Conservation (phyloP, 345 rosid species). For the Cardamine resedifolia region DNA sequence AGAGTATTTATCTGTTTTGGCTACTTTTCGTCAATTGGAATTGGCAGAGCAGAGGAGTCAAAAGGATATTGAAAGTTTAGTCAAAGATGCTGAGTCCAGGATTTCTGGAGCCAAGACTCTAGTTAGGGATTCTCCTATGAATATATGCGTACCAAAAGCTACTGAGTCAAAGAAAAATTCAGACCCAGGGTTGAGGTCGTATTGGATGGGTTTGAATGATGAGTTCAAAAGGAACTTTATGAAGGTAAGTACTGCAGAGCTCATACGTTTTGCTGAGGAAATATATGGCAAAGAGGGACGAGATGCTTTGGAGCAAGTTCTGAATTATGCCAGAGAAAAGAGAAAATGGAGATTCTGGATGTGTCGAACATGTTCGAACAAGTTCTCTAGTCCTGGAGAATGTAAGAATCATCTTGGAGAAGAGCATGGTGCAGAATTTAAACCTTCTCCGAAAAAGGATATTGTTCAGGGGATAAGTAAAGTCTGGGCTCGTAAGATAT, state of each 20-base stretch:
- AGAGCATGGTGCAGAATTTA: background rate
- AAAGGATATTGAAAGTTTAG: background rate
- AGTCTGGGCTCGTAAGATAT: background rate
- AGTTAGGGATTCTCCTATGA: background rate
- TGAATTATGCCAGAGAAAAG: background rate
- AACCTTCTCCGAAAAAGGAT: background rate
- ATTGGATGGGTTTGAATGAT: constrained; percentile 9
- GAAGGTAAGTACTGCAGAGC: background rate
- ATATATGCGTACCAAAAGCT: background rate
- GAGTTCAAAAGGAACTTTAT: constrained; percentile 6
- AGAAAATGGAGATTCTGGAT: constrained; percentile 18
- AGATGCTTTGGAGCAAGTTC: background rate
- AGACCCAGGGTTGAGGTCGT: background rate
- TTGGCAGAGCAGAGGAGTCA: background rate
- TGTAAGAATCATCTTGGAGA: constrained; percentile 13
- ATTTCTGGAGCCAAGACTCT: background rate
- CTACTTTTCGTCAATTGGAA: background rate
- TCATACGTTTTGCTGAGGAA: background rate
- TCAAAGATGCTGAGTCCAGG: constrained; percentile 10
- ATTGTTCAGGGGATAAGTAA: background rate
- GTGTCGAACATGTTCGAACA: constrained; percentile 11
- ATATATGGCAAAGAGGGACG: constrained; percentile 2
- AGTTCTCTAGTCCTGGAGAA: background rate
- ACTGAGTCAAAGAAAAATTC: background rate
- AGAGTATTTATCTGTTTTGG: background rate